Evolutionary conservation across 179 eudicot genomes (phyloP).

Genomic region (Carnegiea gigantea): DNA sequence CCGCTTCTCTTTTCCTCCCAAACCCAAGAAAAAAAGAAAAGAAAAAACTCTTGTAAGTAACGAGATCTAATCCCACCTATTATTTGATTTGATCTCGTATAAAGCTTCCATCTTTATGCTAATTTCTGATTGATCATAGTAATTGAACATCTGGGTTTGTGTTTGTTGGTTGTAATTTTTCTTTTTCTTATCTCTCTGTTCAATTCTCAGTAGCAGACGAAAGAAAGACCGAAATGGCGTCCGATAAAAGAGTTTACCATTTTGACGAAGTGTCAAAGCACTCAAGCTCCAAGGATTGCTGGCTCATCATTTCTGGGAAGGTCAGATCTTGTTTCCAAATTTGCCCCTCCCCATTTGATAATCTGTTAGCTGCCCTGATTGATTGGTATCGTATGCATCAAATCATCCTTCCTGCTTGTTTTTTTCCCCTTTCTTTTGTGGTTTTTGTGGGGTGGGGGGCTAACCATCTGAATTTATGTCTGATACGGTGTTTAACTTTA

Average conservation of each 20-base stretch:
- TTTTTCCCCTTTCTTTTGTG: too few species aligned
- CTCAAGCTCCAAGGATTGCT: conserved; percentile 60
- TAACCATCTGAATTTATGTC: not conserved
- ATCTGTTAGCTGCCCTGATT: not conserved
- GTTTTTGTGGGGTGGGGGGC: not conserved
- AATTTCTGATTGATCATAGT: not conserved
- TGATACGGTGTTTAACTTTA: not conserved
- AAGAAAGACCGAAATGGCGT: conserved; percentile 36
- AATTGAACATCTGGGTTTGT: conserved; percentile 9
- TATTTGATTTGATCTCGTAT: conserved; percentile 2
- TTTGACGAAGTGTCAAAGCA: conserved; percentile 71
- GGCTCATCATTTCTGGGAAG: conserved; percentile 70
- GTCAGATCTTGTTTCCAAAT: conserved; percentile 37
- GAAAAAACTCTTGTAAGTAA: conserved; percentile 29
- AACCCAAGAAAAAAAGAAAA: not conserved
- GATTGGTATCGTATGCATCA: not conserved
- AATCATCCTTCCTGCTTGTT: not conserved
- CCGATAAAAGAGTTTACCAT: conserved; percentile 47
- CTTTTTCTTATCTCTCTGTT: not conserved
- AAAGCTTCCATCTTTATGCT: conserved; percentile 20
- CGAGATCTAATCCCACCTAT: conserved; percentile 15
- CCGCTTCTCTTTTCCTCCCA: not conserved
- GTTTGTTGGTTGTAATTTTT: not conserved
- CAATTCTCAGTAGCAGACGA: not conserved
- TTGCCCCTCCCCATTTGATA: not conserved